Evolutionary conservation across 768 basidiomycete genomes (phyloP), one percentile per base, ranked within the genome.

Genomic region (Hygrocybe coccinea): DNA sequence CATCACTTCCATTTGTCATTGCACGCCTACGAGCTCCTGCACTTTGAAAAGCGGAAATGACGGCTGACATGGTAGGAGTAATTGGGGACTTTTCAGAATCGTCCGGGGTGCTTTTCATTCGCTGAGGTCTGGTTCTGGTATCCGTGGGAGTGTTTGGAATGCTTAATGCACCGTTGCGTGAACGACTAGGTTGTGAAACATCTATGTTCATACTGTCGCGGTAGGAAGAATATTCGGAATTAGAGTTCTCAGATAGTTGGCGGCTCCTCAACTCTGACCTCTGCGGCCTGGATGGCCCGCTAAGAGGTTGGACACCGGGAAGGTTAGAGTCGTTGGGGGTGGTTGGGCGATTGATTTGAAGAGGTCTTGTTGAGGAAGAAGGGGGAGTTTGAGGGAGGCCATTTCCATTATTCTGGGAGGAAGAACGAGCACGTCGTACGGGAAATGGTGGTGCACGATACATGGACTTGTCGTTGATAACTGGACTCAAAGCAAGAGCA

Each of bases 21-120:
- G 74, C 77, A 37, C 82, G 82, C 59, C 76, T 76, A 35, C 83
- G 76, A n/a, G 76, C 72, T 43, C 82, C 84, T 3, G 84, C 83
- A 50, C 79, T 78, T 64, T 83, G 81, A 67, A 91, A 91, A 21
- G 88, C 86, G 54, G 86, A 81, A 64, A 90, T 71, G 12, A 79
- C 86, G 47, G 76, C 75, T 14, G 73, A 72, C 36, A 87, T 65
- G 12, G 81, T 72, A 2, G 77, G 74, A 24, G 82, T 79, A 1
- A 76, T 76, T 5, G 75, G 69, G 47, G 65, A 56, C 52, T 68
- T 68, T 19, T 69, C 73, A 52, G 71, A 69, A 38, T 73, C 69
- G 21, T 63, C 60, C 22, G 60, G 43, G 7, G 69, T 67, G 46
- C 69, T 75, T 59, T 69, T 65, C 39, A 71, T 9, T 19, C 50